Percentiles rank a stretch among this genome's conserved stretches.
Evolutionary conservation across 1,284 basidiomycete species (phyloP).

Genomic region (Melampsora americana): DNA sequence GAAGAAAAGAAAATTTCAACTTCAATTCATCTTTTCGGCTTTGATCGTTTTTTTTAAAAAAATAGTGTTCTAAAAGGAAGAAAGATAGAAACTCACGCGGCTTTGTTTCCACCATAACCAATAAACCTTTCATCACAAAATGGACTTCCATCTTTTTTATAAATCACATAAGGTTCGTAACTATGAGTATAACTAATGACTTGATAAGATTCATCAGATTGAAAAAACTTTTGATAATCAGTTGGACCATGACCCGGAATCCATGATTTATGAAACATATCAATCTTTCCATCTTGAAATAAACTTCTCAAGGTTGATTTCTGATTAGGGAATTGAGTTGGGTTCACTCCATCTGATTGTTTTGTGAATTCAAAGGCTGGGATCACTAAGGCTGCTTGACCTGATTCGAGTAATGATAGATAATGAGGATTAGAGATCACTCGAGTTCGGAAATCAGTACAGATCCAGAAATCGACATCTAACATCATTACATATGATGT

Average conservation of each 20-base stretch:
- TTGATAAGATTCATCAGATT: constrained; percentile 67
- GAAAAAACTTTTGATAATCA: constrained; percentile 68
- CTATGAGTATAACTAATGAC: constrained; percentile 70
- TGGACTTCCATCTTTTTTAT: constrained; percentile 69
- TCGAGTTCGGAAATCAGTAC: constrained; percentile 69
- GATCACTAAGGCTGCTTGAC: constrained; percentile 67
- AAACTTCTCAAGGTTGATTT: constrained; percentile 64
- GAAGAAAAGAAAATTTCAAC: constrained; percentile 17
- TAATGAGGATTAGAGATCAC: constrained; percentile 56
- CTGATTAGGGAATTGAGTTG: constrained; percentile 62
- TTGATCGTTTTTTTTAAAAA: not conserved
- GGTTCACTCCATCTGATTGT: constrained; percentile 63
- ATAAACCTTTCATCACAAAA: constrained; percentile 86
- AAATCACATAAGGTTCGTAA: constrained; percentile 79
- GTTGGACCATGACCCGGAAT: constrained; percentile 72
- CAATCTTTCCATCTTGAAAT: constrained; percentile 61
- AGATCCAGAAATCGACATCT: constrained; percentile 77
- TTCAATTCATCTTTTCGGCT: not conserved
- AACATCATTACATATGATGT: constrained; percentile 81
- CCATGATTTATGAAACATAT: constrained; percentile 74
- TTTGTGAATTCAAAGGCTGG: constrained; percentile 73
- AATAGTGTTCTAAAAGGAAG: not conserved
- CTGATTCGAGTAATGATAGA: constrained; percentile 58
- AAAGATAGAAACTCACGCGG: constrained; percentile 43
- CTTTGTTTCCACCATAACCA: constrained; percentile 70